phyloP scores from a whole-genome alignment of 1,284 basidiomycete genomes.

The Cutaneotrichosporon dermatis region DNA sequence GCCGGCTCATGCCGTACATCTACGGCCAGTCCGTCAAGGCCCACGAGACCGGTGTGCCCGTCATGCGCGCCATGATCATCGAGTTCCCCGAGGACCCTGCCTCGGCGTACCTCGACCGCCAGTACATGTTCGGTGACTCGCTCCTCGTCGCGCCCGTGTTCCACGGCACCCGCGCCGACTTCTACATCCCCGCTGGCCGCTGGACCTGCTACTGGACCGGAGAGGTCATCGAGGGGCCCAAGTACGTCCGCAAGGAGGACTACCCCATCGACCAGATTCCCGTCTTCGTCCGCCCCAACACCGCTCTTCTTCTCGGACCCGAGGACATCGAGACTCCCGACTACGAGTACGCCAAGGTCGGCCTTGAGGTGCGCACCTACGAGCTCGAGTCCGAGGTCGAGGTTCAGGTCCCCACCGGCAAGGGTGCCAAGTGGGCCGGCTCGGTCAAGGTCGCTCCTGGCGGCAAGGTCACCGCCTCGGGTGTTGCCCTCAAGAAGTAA shows the following conservation, averaged over 20 bases:
- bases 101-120: conserved; percentile 61
- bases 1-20: conserved; percentile 69
- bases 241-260: conserved; percentile 32
- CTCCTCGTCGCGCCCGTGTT: conserved; percentile 70
- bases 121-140: conserved; percentile 63
- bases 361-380: conserved; percentile 57
- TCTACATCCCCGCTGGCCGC: conserved; percentile 63
- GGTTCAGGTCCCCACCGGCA: conserved; percentile 51
- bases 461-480: conserved; percentile 15
- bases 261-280: conserved; percentile 52
- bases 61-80: conserved; percentile 68
- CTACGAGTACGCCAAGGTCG: conserved; percentile 57
- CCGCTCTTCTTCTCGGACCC: conserved; percentile 59
- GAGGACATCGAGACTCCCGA: conserved; percentile 58
- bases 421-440: conserved; percentile 32
- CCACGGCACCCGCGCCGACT: conserved; percentile 58
- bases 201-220: conserved; percentile 58
- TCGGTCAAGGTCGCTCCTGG: conserved; percentile 19
- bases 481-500: conserved; percentile 3
- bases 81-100: conserved; percentile 66
- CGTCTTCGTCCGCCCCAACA: conserved; percentile 61
- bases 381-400: conserved; percentile 51
- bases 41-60: conserved; percentile 58
- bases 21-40: conserved; percentile 63
- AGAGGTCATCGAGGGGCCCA: conserved; percentile 30